phyloP scores from a whole-genome alignment of 805 yeast genomes.

The Ogataea henricii region DNA sequence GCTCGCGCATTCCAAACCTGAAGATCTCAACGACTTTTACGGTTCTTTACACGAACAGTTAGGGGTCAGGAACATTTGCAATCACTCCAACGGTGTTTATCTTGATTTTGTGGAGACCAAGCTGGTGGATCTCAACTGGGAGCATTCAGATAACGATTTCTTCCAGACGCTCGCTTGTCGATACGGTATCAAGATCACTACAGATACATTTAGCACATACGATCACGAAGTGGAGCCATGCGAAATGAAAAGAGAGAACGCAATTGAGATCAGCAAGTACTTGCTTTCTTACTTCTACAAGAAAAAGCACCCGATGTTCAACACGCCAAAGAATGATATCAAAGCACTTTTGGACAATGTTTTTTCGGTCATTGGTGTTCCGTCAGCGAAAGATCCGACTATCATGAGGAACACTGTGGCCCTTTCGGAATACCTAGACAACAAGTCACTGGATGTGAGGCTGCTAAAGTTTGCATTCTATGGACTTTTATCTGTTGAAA shows the following conservation, averaged over 20 bases:
- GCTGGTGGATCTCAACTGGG: slow-evolving; percentile 44
- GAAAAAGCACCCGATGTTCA: slow-evolving; percentile 59
- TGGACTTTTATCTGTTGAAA: slow-evolving; percentile 44
- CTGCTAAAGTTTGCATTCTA: slow-evolving; percentile 51
- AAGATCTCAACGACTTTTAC: slow-evolving; percentile 46
- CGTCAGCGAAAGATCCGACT: slow-evolving; percentile 44
- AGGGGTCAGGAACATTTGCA: slow-evolving; percentile 72
- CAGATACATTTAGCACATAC: slow-evolving; percentile 60
- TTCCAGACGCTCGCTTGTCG: slow-evolving; percentile 79
- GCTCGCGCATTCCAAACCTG: slow-evolving; percentile 22
- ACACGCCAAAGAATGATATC: slow-evolving; percentile 66
- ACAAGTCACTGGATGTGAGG: slow-evolving; percentile 43
- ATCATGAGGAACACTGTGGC: slow-evolving; percentile 48
- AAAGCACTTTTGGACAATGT: slow-evolving; percentile 72
- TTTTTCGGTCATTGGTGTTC: slow-evolving; percentile 71
- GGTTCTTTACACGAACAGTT: slow-evolving; percentile 70
- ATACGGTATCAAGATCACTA: slow-evolving; percentile 64
- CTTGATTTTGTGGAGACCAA: slow-evolving; percentile 59
- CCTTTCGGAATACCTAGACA: slow-evolving; percentile 50
- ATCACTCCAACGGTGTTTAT: slow-evolving; percentile 60
- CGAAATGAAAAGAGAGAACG: slow-evolving; percentile 41
- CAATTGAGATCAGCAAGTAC: slow-evolving; percentile 39
- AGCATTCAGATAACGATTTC: slow-evolving; percentile 62
- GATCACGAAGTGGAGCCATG: slow-evolving; percentile 59
- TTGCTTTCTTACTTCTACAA: slow-evolving; percentile 57